A percentile compares a stretch with the other conserved stretches of the same genome.
These are phyloP conservation scores for Trichoderma asperellum DNA, from an alignment of 2,329 filamentous ascomycete species.

Conservation along the genomic window DNA sequence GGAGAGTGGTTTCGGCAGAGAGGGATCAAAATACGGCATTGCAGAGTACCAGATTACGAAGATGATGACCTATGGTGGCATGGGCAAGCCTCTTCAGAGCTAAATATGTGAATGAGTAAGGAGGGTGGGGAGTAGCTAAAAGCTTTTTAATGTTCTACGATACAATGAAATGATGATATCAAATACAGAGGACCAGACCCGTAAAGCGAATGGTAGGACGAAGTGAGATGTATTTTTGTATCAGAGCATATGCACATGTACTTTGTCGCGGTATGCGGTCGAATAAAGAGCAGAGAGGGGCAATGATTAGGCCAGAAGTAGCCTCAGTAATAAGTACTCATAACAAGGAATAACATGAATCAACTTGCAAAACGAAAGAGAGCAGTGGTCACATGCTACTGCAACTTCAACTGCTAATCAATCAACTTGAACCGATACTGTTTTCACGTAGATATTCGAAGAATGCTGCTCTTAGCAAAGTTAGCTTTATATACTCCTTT, in stretches of 20 bases:
- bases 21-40: constrained; percentile 77
- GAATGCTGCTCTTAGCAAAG: too few species aligned
- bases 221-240: background rate
- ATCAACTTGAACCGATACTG: too few species aligned
- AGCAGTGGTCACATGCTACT: background rate
- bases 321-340: background rate
- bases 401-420: background rate
- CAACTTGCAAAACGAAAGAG: background rate
- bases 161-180: constrained; percentile 13
- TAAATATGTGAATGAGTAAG: constrained; percentile 32
- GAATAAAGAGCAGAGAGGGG: background rate
- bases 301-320: background rate
- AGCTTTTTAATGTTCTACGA: background rate
- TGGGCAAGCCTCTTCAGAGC: constrained; percentile 58
- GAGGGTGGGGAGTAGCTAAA: background rate
- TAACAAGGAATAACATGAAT: background rate
- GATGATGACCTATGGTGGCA: constrained; percentile 60
- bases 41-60: constrained; percentile 77
- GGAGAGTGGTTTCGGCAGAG: constrained; percentile 77
- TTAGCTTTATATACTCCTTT: background rate
- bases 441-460: background rate
- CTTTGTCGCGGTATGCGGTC: background rate
- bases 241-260: background rate
- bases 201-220: background rate
- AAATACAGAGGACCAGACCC: background rate